Base-by-base conservation (phyloP, 768 basidiomycete genomes). In the Astraeus odoratus region DNA sequence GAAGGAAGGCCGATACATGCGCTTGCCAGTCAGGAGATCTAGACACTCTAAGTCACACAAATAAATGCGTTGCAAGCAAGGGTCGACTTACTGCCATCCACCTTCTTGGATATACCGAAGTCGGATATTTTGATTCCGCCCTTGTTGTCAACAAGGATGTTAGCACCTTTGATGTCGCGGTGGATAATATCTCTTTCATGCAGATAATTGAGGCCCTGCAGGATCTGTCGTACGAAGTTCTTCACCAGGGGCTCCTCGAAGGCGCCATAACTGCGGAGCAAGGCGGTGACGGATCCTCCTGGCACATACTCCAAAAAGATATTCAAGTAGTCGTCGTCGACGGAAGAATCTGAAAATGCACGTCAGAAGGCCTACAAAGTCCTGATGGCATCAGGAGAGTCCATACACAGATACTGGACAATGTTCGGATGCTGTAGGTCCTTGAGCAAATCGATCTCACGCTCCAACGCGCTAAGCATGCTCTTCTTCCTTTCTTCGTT, bases 271-370 rank as follows among this genome's bases (percentile, higher is more conserved):
- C 81, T 94, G 49, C 83, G 80, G 12, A 97, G 67, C 1, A 96
- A 69, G 1, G 92, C 88, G 1, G 92, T 82, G 24, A 97, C 90
- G 9, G 93, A 96, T 15, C 93, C 93, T 25, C 93, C 93, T 10
- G 93, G 93, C 9, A 97, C 93, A 55, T 97, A 97, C 67, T 97
- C 93, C 51, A 97, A 66, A 73, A 97, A 97, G 59, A 97, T 97
- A 63, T 97, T 97, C 44, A 99, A 76, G 62, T 76, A 83, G 37
- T 87, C 83, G 24, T 86, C 86, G 55, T 98, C 96, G 38, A 89
- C 76, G 3, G 92, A 92, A 1, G 96, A 99, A 61, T 97, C 96
- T 97, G 55, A 7, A 39, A 25, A 29, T 16, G n/a, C 8, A 10
- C 43, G 31, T 12, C 19, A 30, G 5, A 47, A 47, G 19, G 29